These are phyloP conservation scores for Cladosporium sp. DNA, from an alignment of 2,329 filamentous ascomycete species.

Conservation along the genomic window DNA sequence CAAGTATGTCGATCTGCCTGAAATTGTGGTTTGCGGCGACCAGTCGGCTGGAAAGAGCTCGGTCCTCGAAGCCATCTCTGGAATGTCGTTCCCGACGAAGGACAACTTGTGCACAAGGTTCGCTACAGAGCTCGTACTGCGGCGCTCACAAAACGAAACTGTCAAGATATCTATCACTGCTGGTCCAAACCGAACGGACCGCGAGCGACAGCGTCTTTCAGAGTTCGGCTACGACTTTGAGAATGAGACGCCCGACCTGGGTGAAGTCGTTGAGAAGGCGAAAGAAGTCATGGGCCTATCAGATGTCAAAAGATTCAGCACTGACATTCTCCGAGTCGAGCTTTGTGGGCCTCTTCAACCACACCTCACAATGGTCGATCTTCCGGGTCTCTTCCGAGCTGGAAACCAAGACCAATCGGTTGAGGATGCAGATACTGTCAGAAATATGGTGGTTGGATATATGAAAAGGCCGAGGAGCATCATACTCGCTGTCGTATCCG, in stretches of 20 bases:
- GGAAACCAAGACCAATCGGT: constrained; percentile 35
- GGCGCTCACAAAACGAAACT: constrained; percentile 15
- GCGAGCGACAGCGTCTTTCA: constrained; percentile 13
- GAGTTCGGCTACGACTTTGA: constrained; percentile 10
- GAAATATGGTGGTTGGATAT: constrained; percentile 52
- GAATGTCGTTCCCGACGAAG: constrained; percentile 59
- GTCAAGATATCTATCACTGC: constrained; percentile 15
- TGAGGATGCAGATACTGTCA: constrained; percentile 25
- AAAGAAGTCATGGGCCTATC: constrained; percentile 55
- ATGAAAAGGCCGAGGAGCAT: constrained; percentile 51
- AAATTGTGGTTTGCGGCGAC: constrained; percentile 58
- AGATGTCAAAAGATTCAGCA: constrained; percentile 42
- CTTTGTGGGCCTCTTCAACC: constrained; percentile 49
- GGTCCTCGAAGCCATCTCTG: constrained; percentile 63
- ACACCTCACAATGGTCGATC: constrained; percentile 37
- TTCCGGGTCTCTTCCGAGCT: constrained; percentile 45
- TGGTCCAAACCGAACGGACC: constrained; percentile 11
- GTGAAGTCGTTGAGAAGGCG: constrained; percentile 55
- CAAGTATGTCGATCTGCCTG: constrained; percentile 30
- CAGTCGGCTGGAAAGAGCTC: constrained; percentile 65
- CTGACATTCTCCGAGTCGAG: constrained; percentile 51
- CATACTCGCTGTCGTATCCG: constrained; percentile 43
- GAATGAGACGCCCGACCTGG: constrained; percentile 40
- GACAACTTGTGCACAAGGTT: constrained; percentile 55
- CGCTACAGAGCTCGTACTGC: constrained; percentile 8